phyloP scores from a whole-genome alignment of 2,329 filamentous ascomycete genomes.

The Diaporthe vaccinii region DNA sequence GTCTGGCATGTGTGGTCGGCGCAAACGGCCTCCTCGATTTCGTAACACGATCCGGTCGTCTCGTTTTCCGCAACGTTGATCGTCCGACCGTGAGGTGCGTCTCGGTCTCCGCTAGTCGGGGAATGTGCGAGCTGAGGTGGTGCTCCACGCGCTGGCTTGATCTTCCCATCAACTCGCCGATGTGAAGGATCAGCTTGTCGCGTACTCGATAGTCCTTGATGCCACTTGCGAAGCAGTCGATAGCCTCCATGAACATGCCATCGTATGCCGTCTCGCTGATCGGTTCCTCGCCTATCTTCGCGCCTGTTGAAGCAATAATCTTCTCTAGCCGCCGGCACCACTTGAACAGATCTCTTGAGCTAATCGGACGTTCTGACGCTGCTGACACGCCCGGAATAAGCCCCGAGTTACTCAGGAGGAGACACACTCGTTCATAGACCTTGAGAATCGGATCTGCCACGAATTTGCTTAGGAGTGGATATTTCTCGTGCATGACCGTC shows the following conservation, averaged over 20 bases:
- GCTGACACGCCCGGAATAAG: slow-evolving; percentile 45
- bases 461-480: slow-evolving; percentile 77
- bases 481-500: slow-evolving; percentile 78
- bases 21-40: slow-evolving; percentile 81
- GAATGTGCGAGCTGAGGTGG: slow-evolving; percentile 80
- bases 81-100: slow-evolving; percentile 75
- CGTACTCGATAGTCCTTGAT: slow-evolving; percentile 76
- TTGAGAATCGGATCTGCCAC: slow-evolving; percentile 67
- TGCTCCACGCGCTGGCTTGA: slow-evolving; percentile 85
- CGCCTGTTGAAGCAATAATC: slow-evolving; percentile 72
- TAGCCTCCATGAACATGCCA: slow-evolving; percentile 91
- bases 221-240: slow-evolving; percentile 92
- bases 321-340: slow-evolving; percentile 85
- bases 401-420: slow-evolving; percentile 53
- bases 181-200: slow-evolving; percentile 72
- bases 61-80: slow-evolving; percentile 71
- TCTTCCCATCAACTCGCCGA: slow-evolving; percentile 90
- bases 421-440: slow-evolving; percentile 69
- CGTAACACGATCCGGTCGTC: slow-evolving; percentile 61
- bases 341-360: slow-evolving; percentile 83
- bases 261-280: slow-evolving; percentile 81
- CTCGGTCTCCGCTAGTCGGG: slow-evolving; percentile 74
- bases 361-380: slow-evolving; percentile 60
- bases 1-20: slow-evolving; percentile 86
- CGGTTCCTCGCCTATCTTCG: slow-evolving; percentile 76